Base-by-base conservation (phyloP, 202 grass and related monocot genomes). In the Zoysia matrella region DNA sequence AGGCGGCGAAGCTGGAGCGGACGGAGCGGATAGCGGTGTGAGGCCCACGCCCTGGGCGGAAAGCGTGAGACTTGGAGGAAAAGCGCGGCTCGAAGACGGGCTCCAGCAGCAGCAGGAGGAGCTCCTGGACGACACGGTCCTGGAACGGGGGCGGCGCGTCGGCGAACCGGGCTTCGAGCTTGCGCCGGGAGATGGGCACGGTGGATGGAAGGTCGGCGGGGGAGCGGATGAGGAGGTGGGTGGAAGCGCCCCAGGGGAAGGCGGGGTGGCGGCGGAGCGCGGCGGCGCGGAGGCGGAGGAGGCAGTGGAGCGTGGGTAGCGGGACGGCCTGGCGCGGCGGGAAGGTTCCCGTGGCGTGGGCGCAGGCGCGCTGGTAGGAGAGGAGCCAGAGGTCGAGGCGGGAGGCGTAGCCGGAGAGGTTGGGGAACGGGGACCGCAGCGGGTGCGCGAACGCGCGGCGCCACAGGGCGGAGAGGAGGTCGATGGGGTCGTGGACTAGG, bases 301-400 rank as follows among this genome's bases (percentile, higher is more conserved):
- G 90, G 80, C 84, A 89, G 83, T 90, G 87, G 56, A 98, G 96
- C 45, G 87, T 90, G 55, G 83, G 83, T 47, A 89, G 86, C 56
- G 81, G 80, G 60, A 98, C 89, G 60, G 91, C 90, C 1, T 74
- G 74, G 65, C 89, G 91, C 3, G 87, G 87, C 4, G 92, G 91
- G 74, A 92, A 97, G 69, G 92, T 75, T 50, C 86, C 88, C 11
- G 83, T 97, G 75, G 89, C 83, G 80, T 95, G 87, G 13, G 96
- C 96, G 75, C 90, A 95, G 57, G 96, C 53, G 30, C 89, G 92
- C 85, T 98, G 90, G 90, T 95, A 93, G 48, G 96, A 94, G 62
- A 95, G 89, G 48, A 98, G 77, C 96, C 92, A 98, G 15, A 98
- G 87, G 66, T 95, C 92, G 63, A 95, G 90, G 83, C 91, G 87